Evolutionary conservation across 192 early-diverging fungal species (phyloP).

Genomic region (Backusella mclennaniae): DNA sequence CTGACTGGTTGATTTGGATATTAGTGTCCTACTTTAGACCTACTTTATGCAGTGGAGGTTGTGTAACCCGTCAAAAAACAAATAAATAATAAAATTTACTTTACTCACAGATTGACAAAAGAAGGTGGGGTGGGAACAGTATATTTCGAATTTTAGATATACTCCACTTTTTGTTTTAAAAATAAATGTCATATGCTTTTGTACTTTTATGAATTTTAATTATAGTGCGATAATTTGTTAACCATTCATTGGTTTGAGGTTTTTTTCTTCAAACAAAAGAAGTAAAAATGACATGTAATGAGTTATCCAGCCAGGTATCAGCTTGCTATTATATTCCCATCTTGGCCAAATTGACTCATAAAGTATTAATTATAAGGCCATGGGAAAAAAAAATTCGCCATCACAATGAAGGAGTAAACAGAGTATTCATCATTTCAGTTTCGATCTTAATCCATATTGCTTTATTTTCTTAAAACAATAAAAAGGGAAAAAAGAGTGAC

Average conservation of each 20-base stretch:
- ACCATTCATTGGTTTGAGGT: not conserved
- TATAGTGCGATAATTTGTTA: not conserved
- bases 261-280: not conserved
- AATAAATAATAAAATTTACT: not conserved
- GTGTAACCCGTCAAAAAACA: conserved; percentile 1
- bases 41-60: not conserved
- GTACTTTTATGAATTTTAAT: not conserved
- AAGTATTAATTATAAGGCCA: not conserved
- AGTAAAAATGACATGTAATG: not conserved
- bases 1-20: not conserved
- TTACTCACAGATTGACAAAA: conserved; percentile 7
- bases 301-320: not conserved
- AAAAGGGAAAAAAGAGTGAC: not conserved
- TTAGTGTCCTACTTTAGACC: not conserved
- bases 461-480: not conserved
- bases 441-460: not conserved
- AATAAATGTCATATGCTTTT: not conserved
- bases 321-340: not conserved
- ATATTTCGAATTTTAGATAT: not conserved
- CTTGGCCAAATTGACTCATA: not conserved
- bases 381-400: not conserved
- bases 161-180: not conserved
- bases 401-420: not conserved
- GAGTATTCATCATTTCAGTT: not conserved
- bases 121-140: conserved; percentile 5